These are phyloP conservation scores for Paraphoma chrysanthemicola DNA, from an alignment of 2,329 filamentous ascomycete species.

Conservation along the genomic window DNA sequence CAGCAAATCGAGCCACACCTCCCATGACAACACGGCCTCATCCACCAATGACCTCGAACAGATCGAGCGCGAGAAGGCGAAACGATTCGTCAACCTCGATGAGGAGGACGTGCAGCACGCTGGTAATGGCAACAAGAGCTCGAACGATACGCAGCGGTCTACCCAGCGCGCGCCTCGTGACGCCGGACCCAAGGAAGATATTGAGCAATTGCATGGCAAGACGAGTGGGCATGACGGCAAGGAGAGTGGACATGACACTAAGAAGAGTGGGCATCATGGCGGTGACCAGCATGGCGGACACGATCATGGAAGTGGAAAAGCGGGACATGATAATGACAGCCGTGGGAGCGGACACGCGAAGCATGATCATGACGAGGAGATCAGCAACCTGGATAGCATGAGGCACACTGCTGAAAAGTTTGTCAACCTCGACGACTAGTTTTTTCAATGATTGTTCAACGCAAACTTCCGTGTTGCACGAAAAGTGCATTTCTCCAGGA, in stretches of 20 bases:
- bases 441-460: neutral
- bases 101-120: constrained; percentile 9
- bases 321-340: neutral
- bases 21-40: neutral
- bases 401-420: constrained; percentile 22
- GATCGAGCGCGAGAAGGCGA: constrained; percentile 6
- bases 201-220: constrained; percentile 14
- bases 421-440: constrained; percentile 13
- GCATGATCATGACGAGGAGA: neutral
- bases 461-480: neutral
- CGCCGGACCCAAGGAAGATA: constrained; percentile 9
- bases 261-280: neutral
- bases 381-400: neutral
- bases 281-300: neutral
- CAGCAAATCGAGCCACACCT: neutral
- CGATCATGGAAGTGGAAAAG: neutral
- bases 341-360: neutral
- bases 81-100: constrained; percentile 15
- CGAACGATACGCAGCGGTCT: constrained; percentile 2
- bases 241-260: neutral
- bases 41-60: constrained; percentile 2
- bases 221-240: neutral
- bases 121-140: neutral
- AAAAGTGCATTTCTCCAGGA: neutral
- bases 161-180: constrained; percentile 2